phyloP scores from a whole-genome alignment of 148 eudicot species.

The Polygonum aviculare region DNA sequence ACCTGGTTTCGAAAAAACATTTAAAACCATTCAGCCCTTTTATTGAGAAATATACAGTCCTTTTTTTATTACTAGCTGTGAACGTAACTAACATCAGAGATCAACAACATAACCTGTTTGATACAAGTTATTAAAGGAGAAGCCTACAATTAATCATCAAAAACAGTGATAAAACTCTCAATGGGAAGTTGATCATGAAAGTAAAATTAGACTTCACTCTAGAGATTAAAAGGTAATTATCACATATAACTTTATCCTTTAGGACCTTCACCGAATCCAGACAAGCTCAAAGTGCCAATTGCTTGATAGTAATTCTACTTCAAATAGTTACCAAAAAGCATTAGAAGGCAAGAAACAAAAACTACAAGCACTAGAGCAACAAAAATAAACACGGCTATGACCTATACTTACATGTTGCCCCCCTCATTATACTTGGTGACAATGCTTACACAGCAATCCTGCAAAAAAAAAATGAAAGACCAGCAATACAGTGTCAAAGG shows the following conservation, averaged over 20 bases:
- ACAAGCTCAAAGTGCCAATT: background rate
- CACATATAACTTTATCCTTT: background rate
- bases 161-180: background rate
- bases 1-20: conserved; percentile 33
- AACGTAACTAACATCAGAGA: background rate
- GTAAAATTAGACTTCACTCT: background rate
- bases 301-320: background rate
- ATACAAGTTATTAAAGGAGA: background rate
- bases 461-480: conserved; percentile 20
- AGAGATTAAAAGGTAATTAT: background rate
- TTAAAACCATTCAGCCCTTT: background rate
- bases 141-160: background rate
- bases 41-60: background rate
- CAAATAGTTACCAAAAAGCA: background rate
- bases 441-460: conserved; percentile 68
- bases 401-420: conserved; percentile 69
- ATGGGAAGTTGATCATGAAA: background rate
- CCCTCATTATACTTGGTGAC: conserved; percentile 77
- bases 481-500: background rate
- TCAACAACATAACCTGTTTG: background rate
- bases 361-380: background rate
- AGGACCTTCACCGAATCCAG: background rate
- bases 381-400: background rate
- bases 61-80: background rate
- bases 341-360: background rate